Conservation (phyloP, 495 filamentous ascomycete species). For the Penicillium maclennaniae region DNA sequence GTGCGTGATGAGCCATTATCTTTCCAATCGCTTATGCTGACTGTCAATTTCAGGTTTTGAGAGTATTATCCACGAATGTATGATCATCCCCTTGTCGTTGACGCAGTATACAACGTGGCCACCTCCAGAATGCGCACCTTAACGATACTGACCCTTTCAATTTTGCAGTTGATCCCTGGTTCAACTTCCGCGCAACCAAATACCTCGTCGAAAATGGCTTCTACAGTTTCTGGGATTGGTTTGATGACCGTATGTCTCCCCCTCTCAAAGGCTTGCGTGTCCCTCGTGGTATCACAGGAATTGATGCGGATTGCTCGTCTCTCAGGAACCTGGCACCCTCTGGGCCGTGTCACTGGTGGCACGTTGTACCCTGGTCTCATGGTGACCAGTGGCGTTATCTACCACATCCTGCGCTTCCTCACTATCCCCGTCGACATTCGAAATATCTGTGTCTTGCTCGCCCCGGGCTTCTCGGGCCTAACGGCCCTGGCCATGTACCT, state of each 20-base stretch:
- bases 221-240: constrained; percentile 99
- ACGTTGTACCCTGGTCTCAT: constrained; percentile 98
- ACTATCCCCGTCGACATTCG: constrained; percentile 96
- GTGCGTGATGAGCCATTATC: constrained; percentile 50
- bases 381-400: constrained; percentile 97
- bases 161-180: constrained; percentile 94
- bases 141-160: constrained; percentile 19
- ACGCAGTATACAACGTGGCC: constrained; percentile 8
- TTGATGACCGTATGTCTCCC: constrained; percentile 79
- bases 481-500: constrained; percentile 94
- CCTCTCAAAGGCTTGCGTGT: constrained; percentile 9
- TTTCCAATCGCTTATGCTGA: background rate
- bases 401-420: constrained; percentile 86
- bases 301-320: constrained; percentile 22
- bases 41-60: constrained; percentile 69
- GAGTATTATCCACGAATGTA: constrained; percentile 99
- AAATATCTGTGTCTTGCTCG: constrained; percentile 96
- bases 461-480: constrained; percentile 91
- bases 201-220: constrained; percentile 96
- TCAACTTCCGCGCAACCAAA: constrained; percentile 98
- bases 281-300: constrained; percentile 4
- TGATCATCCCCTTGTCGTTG: constrained; percentile 34
- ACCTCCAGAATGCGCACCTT: constrained; percentile 4
- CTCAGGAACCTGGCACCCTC: constrained; percentile 94
- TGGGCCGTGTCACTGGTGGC: constrained; percentile 96